Evolutionary conservation across 2,329 filamentous ascomycete species (phyloP), one percentile per base, ranked within the genome.

Genomic region (Neonectria sp.): DNA sequence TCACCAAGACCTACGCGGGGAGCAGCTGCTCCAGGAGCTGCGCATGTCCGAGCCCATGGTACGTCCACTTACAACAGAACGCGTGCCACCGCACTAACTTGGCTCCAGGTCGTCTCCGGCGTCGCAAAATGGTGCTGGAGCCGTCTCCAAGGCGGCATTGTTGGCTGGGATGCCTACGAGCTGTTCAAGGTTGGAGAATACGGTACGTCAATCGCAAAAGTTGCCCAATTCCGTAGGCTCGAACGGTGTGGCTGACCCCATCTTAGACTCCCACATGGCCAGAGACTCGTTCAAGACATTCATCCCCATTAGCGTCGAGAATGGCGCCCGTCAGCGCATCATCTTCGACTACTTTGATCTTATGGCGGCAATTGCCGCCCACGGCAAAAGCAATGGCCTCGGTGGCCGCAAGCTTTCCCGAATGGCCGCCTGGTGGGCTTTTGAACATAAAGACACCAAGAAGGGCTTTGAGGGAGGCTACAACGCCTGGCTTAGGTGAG

Each of bases 51-150:
- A 98, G 81, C 95, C 95, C 66, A 94, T 97, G 92, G 95, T 98
- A 86, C 72, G 90, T 76, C 25, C 17, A 5, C 15, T 35, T 25
- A 7, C n/a, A 29, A 6, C 35, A 24, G 29, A 17, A n/a, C 29
- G 29, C 53, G 60, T 55, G 55, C 15, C 21, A 29, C 4, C 17
- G 53, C 31, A 55, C 81, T 75, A 81, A 74, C 56, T 55, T 40
- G 24, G 52, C 25, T 45, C 33, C 70, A 97, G 94, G 95, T 97
- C 63, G 89, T 99, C 60, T 95, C 95, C 71, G 96, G 95, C 75
- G 95, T 98, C 48, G 87, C 96, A 71, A 99, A 98, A 85, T 99
- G 96, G 96, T 98, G 95, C 81, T 99, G 96, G 96, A 95, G 94
- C 79, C 90, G 96, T 82, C 85, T 99, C 57, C 90, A 92, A 48